Conservation (phyloP, 192 early-diverging fungal genomes). For the Podila epigama region DNA sequence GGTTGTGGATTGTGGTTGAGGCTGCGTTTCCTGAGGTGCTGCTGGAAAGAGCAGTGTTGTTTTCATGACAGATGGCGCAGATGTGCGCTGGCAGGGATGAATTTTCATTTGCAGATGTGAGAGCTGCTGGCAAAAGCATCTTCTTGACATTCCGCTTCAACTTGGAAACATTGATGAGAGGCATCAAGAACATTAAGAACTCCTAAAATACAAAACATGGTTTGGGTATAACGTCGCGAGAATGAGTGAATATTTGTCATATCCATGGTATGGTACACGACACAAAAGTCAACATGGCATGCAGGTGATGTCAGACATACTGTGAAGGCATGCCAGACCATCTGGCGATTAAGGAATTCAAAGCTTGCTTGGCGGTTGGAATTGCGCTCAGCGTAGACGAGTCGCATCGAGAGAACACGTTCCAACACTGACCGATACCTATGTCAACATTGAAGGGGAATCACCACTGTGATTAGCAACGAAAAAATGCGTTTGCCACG, state of each 20-base stretch:
- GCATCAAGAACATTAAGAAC: constrained; percentile 87
- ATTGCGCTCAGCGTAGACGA: constrained; percentile 82
- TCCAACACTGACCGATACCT: constrained; percentile 83
- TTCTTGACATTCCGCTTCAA: constrained; percentile 56
- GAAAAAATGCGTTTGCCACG: neutral
- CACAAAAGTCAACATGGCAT: too few species aligned
- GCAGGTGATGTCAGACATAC: too few species aligned
- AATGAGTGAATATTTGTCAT: too few species aligned
- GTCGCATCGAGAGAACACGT: constrained; percentile 79
- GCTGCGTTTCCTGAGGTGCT: constrained; percentile 42
- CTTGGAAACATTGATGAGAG: constrained; percentile 76
- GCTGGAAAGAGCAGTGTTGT: constrained; percentile 26
- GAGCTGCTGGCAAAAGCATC: constrained; percentile 56
- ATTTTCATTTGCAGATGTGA: constrained; percentile 48
- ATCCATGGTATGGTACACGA: too few species aligned
- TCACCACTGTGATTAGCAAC: neutral
- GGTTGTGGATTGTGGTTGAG: constrained; percentile 60
- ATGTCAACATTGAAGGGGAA: neutral
- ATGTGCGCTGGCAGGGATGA: constrained; percentile 68
- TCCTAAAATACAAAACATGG: constrained; percentile 64
- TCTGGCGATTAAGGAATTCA: constrained; percentile 93
- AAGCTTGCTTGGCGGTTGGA: constrained; percentile 82
- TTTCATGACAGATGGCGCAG: constrained; percentile 83
- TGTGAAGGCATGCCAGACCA: constrained; percentile 93
- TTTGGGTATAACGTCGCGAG: constrained; percentile 5